Conservation (phyloP, 805 yeast species). For the Zygosaccharomyces kombuchaensis region DNA sequence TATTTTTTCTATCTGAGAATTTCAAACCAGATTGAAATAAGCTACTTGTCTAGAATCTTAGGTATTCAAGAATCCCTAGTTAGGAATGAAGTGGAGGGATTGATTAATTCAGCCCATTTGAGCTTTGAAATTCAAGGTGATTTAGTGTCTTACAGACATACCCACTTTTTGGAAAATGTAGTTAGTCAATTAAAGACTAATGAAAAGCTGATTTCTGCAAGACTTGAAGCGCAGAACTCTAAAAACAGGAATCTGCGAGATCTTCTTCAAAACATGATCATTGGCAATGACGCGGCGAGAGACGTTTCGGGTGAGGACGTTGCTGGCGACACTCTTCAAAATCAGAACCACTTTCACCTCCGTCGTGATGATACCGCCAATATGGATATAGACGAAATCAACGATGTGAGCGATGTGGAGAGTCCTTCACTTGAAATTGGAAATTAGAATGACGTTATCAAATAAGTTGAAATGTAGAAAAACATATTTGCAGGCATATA, state of each 20-base stretch:
- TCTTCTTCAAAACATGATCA: conserved; percentile 14
- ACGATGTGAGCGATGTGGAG: conserved; percentile 18
- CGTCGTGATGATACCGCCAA: conserved; percentile 5
- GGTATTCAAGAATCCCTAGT: conserved; percentile 18
- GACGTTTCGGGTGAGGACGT: background rate
- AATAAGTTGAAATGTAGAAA: background rate
- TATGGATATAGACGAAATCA: conserved; percentile 20
- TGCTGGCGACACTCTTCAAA: conserved; percentile 1
- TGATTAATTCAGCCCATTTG: conserved; percentile 20
- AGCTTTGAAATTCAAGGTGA: conserved; percentile 23
- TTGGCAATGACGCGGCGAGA: conserved; percentile 9
- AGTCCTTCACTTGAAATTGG: conserved; percentile 12
- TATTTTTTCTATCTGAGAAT: conserved; percentile 30
- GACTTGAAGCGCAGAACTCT: conserved; percentile 7
- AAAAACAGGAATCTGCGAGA: conserved; percentile 11
- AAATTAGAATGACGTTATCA: background rate
- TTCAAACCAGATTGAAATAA: conserved; percentile 20
- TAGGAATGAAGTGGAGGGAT: conserved; percentile 15
- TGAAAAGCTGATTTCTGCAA: conserved; percentile 5
- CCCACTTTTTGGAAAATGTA: conserved; percentile 13
- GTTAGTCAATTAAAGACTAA: conserved; percentile 10
- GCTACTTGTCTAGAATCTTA: conserved; percentile 26
- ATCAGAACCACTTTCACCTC: background rate
- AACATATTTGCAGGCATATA: background rate
- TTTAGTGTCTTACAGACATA: conserved; percentile 12